These are phyloP conservation scores for Peniophora sp. DNA, from an alignment of 1,284 basidiomycete species.

Conservation along the genomic window DNA sequence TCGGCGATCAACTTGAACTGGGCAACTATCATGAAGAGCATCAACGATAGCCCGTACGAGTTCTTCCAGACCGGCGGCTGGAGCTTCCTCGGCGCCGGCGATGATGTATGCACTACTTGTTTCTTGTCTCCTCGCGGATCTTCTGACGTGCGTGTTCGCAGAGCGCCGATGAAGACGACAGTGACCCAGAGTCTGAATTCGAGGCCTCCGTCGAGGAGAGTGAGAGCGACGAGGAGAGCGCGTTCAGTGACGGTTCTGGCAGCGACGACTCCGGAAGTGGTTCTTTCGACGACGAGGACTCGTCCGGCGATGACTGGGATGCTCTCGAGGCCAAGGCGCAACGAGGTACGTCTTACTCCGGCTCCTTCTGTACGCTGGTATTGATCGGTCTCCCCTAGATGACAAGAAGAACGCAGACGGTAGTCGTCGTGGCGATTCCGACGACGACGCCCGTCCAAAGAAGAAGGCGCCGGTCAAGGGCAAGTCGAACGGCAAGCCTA, in stretches of 20 bases:
- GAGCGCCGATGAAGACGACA: slow-evolving; percentile 64
- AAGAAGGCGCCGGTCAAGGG: slow-evolving; percentile 46
- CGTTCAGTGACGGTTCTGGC: slow-evolving; percentile 52
- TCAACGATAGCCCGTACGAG: slow-evolving; percentile 91
- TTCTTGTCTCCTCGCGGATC: slow-evolving; percentile 1
- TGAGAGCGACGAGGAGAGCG: slow-evolving; percentile 44
- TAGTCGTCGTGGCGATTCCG: slow-evolving; percentile 46
- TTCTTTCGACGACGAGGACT: slow-evolving; percentile 62
- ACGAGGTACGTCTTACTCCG: slow-evolving; percentile 29
- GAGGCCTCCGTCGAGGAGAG: slow-evolving; percentile 56
- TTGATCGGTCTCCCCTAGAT: slow-evolving; percentile 29
- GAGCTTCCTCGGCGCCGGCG: slow-evolving; percentile 77
- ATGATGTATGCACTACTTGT: slow-evolving; percentile 38
- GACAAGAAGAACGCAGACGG: slow-evolving; percentile 57
- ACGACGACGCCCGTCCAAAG: slow-evolving; percentile 60
- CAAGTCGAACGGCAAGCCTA: slow-evolving; percentile 29
- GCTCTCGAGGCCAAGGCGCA: slow-evolving; percentile 87
- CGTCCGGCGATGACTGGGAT: slow-evolving; percentile 85
- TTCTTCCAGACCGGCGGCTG: slow-evolving; percentile 98
- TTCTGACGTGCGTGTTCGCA: slow-evolving; percentile 18
- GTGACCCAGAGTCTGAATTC: slow-evolving; percentile 77
- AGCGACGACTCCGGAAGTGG: slow-evolving; percentile 60
- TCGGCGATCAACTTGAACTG: slow-evolving; percentile 98
- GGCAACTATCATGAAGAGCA: slow-evolving; percentile 96
- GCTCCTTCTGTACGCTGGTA: neutral